phyloP scores from a whole-genome alignment of 768 basidiomycete genomes.

The Russula sp. region DNA sequence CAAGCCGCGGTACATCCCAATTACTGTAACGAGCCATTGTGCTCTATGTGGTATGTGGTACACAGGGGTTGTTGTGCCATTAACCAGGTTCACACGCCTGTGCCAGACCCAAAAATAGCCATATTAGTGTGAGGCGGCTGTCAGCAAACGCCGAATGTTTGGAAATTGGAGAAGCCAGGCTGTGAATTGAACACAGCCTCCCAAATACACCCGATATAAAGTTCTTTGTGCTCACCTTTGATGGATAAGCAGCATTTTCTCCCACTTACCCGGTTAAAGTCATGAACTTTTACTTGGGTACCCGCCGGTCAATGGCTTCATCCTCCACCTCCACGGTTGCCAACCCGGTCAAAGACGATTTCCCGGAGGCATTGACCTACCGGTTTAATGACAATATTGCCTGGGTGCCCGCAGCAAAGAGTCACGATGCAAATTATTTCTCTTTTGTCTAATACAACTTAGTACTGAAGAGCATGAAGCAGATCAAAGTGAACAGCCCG shows the following conservation, averaged over 20 bases:
- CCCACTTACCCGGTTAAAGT: slow-evolving; percentile 8
- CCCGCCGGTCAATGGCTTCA: slow-evolving; percentile 11
- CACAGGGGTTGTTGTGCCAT: neutral
- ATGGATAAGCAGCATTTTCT: neutral
- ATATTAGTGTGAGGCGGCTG: neutral
- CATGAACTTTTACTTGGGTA: slow-evolving; percentile 20
- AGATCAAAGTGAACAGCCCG: too few relatives aligned
- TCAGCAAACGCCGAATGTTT: neutral
- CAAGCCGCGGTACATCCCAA: neutral
- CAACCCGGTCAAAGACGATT: slow-evolving; percentile 10
- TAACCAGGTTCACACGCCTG: neutral
- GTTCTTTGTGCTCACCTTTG: neutral
- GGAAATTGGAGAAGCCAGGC: neutral
- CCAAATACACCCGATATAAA: slow-evolving; percentile 15
- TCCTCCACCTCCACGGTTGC: neutral
- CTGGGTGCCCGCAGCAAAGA: slow-evolving; percentile 22
- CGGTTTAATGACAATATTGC: slow-evolving; percentile 27
- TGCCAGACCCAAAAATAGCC: neutral
- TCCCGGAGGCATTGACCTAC: slow-evolving; percentile 28
- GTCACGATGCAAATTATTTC: slow-evolving; percentile 7
- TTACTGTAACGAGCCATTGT: neutral
- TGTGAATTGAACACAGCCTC: slow-evolving; percentile 6
- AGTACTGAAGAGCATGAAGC: too few relatives aligned
- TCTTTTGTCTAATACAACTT: neutral
- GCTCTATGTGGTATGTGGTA: neutral